These are phyloP conservation scores for Aspergillus japonicus DNA, from an alignment of 2,329 filamentous ascomycete species.

Conservation along the genomic window DNA sequence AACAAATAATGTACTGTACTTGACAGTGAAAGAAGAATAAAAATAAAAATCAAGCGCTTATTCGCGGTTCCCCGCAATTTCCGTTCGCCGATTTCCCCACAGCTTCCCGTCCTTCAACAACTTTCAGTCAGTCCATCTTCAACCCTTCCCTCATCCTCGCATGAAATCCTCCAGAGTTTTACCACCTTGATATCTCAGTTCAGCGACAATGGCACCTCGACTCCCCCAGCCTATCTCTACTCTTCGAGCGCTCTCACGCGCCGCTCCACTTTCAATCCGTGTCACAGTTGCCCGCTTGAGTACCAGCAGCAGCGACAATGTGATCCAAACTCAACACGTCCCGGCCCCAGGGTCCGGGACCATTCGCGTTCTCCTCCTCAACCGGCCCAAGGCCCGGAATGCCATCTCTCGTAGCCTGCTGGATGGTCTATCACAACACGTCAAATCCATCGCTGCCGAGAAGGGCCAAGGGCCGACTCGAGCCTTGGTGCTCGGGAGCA, in stretches of 20 bases:
- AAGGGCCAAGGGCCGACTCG: slow-evolving; percentile 62
- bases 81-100: slow-evolving; percentile 22
- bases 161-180: not conserved
- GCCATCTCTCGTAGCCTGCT: slow-evolving; percentile 82
- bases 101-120: slow-evolving; percentile 10
- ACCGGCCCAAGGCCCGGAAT: slow-evolving; percentile 81
- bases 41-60: slow-evolving; percentile 16
- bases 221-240: slow-evolving; percentile 23
- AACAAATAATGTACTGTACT: no score
- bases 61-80: slow-evolving; percentile 14
- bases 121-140: slow-evolving; percentile 1
- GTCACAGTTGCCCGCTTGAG: slow-evolving; percentile 36
- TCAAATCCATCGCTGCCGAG: slow-evolving; percentile 68
- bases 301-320: slow-evolving; percentile 33
- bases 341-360: slow-evolving; percentile 76
- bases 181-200: slow-evolving; percentile 6
- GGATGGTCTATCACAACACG: slow-evolving; percentile 66
- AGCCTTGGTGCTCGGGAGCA: slow-evolving; percentile 79
- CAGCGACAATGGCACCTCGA: slow-evolving; percentile 33
- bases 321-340: slow-evolving; percentile 69
- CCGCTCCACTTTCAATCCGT: slow-evolving; percentile 23
- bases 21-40: slow-evolving; percentile 11
- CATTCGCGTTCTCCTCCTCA: slow-evolving; percentile 84
- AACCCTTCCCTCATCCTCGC: not conserved
- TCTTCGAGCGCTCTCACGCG: slow-evolving; percentile 17